These are phyloP conservation scores for Gynostemma pentaphyllum DNA, from an alignment of 306 rosid genomes.

Conservation along the genomic window DNA sequence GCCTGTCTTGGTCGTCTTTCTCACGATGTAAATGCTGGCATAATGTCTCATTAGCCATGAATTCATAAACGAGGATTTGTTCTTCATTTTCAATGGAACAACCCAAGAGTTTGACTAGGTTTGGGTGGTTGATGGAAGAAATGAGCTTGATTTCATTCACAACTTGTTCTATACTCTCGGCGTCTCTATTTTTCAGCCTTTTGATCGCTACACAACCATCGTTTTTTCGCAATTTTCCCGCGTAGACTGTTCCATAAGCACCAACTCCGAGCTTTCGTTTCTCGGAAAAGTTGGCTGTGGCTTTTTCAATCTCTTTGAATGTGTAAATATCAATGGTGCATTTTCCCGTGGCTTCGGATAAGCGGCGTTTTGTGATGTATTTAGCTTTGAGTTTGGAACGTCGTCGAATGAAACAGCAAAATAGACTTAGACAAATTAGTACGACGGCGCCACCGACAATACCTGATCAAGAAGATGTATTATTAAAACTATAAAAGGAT, in stretches of 20 bases:
- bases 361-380: constrained; percentile 55
- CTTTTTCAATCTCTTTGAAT: constrained; percentile 72
- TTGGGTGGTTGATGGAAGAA: constrained; percentile 69
- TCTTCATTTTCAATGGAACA: constrained; percentile 72
- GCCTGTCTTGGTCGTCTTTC: constrained; percentile 65
- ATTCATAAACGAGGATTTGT: constrained; percentile 77
- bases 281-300: constrained; percentile 77
- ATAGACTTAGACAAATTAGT: constrained; percentile 28
- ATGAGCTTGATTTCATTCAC: constrained; percentile 80
- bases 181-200: constrained; percentile 54
- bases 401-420: constrained; percentile 52
- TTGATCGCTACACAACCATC: constrained; percentile 82
- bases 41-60: constrained; percentile 87
- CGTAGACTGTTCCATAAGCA: constrained; percentile 85
- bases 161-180: constrained; percentile 65
- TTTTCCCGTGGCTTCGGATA: constrained; percentile 62
- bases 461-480: constrained; percentile 23
- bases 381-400: constrained; percentile 40
- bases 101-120: constrained; percentile 70
- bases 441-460: constrained; percentile 37
- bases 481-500: too few relatives aligned
- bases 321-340: constrained; percentile 56
- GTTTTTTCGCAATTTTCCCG: constrained; percentile 52
- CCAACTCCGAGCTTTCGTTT: constrained; percentile 70
- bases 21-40: constrained; percentile 70